Base-by-base conservation (phyloP, 305 asterid genomes). In the Stenogyne calaminthoides region DNA sequence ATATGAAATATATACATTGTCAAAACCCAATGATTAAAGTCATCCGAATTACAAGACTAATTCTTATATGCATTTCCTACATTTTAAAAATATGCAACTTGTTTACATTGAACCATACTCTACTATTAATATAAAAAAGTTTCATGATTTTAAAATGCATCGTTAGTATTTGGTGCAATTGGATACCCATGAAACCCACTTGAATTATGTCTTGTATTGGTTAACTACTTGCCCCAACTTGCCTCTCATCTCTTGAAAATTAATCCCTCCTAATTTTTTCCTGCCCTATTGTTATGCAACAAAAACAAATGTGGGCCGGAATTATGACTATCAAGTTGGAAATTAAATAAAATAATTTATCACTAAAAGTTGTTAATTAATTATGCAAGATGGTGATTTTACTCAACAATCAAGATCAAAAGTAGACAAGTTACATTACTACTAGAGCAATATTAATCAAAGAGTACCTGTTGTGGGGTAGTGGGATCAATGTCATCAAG, bases 381-480 rank as follows among this genome's bases (percentile, higher is more conserved):
- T 10, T 10, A 56, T 22, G 25, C 22, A 51, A 36, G 42, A 36
- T 36, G 7, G 10, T 42, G 11, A 42, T 44, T 44, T 14, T 15
- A 46, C 54, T 6, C 54, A 14, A 16, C 18, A n/a, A 5, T 51
- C 22, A 15, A 51, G 25, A 15, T 51, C 22, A 51, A 51, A 51
- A 51, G 6, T 2, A 51, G 51, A 44, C 7, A 11, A 44, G 51
- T 44, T 44, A 44, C 5, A 15, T 47, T 47, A 47, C 19, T 0
- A 47, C 18, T 4, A 44, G 10, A 14, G 59, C 62, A n/a, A 15
- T 27, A 70, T 46, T 36, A 42, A 58, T 27, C 27, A 54, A 7
- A 15, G 15, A 36, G 15, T 44, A 80, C 83, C 83, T 80, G 84
- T 44, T 76, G 81, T 39, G 84, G 81, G 63, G 84, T 34, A 7